Base-by-base conservation (phyloP, 78 protist species). In the Pelomyxa schiedti region DNA sequence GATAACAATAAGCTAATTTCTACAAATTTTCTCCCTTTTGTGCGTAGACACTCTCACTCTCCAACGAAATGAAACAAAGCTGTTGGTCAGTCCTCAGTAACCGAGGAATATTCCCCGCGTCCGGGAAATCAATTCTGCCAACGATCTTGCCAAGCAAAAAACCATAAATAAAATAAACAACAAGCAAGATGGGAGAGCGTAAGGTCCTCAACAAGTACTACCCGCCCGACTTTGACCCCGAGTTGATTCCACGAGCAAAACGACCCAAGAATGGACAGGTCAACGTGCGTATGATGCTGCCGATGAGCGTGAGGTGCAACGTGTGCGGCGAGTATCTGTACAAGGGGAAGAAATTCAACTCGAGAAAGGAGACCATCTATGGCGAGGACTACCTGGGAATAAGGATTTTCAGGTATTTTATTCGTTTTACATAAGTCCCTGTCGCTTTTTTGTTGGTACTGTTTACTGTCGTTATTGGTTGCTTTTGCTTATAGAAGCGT, bases 161-260 rank as follows among this genome's bases (percentile, higher is more conserved):
- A n/a, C n/a, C n/a, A n/a, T n/a, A n/a, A n/a, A n/a, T n/a, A n/a
- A n/a, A n/a, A n/a, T n/a, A n/a, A n/a, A n/a, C n/a, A n/a, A n/a
- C n/a, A n/a, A n/a, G n/a, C n/a, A n/a, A n/a, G n/a, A 94, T 92
- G 96, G 92, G 90, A 67, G 98, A 95, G 74, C 88, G 98, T 47
- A 94, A 93, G 82, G 97, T 94, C 24, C 66, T 93, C 36, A 89
- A 84, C 80, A 96, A 95, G 89, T 95, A 95, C 71, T 91, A 78
- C 68, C 97, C 98, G 8, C 96, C 95, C 39, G 95, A 95, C 68
- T 96, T 94, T 70, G 99, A 96, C 74, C 97, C 95, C 9, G 26
- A 78, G 22, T 67, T 73, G 58, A 52, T 95, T 4, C 92, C 94
- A 8, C 79, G 86, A 22, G 40, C 40, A 26, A 83, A 80, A 26